Evolutionary conservation across 2,329 filamentous ascomycete genomes (phyloP).

Genomic region (Botrytis cinerea): DNA sequence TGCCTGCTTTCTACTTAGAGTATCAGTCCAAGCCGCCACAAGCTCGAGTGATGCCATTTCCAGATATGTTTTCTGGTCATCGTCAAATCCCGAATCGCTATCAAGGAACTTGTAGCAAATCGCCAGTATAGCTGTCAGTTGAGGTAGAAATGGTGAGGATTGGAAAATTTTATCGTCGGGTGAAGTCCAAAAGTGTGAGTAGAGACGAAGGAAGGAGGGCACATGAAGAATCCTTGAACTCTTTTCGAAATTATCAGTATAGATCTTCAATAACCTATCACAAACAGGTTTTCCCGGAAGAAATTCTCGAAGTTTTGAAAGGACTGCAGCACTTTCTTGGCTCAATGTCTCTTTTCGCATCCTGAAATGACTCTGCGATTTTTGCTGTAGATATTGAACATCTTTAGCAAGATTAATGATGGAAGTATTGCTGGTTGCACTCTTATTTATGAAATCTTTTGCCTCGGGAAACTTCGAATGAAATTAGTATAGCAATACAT

Average conservation of each 20-base stretch:
- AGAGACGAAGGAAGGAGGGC: slow-evolving; percentile 48
- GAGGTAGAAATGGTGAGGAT: slow-evolving; percentile 23
- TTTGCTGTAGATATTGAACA: slow-evolving; percentile 26
- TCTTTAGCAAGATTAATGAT: slow-evolving; percentile 19
- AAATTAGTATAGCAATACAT: not conserved
- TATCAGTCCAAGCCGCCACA: slow-evolving; percentile 27
- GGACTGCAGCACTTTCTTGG: slow-evolving; percentile 9
- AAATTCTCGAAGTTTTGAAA: slow-evolving; percentile 22
- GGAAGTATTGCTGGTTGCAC: slow-evolving; percentile 7
- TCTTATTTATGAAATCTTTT: slow-evolving; percentile 23
- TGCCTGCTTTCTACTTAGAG: slow-evolving; percentile 21
- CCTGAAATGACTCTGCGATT: slow-evolving; percentile 17
- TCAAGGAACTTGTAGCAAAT: slow-evolving; percentile 24
- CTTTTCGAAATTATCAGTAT: slow-evolving; percentile 47
- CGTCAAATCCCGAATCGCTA: slow-evolving; percentile 5
- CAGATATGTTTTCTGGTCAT: slow-evolving; percentile 24
- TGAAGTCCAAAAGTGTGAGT: slow-evolving; percentile 44
- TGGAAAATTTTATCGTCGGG: slow-evolving; percentile 19
- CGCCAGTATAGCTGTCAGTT: slow-evolving; percentile 26
- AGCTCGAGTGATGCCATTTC: slow-evolving; percentile 22
- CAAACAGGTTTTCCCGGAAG: slow-evolving; percentile 24
- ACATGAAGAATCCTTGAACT: slow-evolving; percentile 49
- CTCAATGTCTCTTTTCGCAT: slow-evolving; percentile 20
- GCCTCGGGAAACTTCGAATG: slow-evolving; percentile 16
- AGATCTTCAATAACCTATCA: slow-evolving; percentile 39